Evolutionary conservation across 2,329 filamentous ascomycete genomes (phyloP).

Genomic region (Massarina eburnea): DNA sequence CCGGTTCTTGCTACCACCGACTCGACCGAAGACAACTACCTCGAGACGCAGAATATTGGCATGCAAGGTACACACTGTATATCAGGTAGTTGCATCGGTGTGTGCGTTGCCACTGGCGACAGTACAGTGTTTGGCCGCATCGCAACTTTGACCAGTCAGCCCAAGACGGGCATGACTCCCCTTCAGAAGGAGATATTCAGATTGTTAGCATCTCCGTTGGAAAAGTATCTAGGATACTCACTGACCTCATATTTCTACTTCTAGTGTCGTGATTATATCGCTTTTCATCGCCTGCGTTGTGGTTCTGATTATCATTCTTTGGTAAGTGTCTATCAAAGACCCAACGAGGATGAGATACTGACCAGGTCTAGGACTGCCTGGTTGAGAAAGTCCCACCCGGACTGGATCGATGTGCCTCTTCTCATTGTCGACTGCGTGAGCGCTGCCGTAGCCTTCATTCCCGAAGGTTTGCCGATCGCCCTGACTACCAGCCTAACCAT

Average conservation of each 20-base stretch:
- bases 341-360: slow-evolving; percentile 4
- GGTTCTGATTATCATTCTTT: slow-evolving; percentile 64
- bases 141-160: slow-evolving; percentile 69
- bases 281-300: slow-evolving; percentile 68
- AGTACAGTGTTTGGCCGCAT: slow-evolving; percentile 75
- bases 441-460: slow-evolving; percentile 74
- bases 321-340: slow-evolving; percentile 46
- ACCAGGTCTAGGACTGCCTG: slow-evolving; percentile 61
- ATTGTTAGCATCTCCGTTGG: too few species aligned
- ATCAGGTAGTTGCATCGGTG: slow-evolving; percentile 64
- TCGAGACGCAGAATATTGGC: slow-evolving; percentile 75
- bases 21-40: slow-evolving; percentile 68
- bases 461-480: slow-evolving; percentile 54
- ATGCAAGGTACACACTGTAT: slow-evolving; percentile 80
- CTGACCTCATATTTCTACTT: too few species aligned
- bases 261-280: slow-evolving; percentile 69
- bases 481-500: slow-evolving; percentile 67
- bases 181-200: slow-evolving; percentile 72
- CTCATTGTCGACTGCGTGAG: slow-evolving; percentile 72
- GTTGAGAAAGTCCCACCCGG: slow-evolving; percentile 66
- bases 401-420: slow-evolving; percentile 71
- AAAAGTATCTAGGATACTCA: too few species aligned
- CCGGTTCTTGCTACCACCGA: slow-evolving; percentile 65
- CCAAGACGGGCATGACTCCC: slow-evolving; percentile 67
- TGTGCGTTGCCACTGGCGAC: slow-evolving; percentile 73